Percentiles rank a stretch among this genome's conserved stretches.
Evolutionary conservation across 441 rosid genomes (phyloP).

Genomic region (Bruguiera hainesii): DNA sequence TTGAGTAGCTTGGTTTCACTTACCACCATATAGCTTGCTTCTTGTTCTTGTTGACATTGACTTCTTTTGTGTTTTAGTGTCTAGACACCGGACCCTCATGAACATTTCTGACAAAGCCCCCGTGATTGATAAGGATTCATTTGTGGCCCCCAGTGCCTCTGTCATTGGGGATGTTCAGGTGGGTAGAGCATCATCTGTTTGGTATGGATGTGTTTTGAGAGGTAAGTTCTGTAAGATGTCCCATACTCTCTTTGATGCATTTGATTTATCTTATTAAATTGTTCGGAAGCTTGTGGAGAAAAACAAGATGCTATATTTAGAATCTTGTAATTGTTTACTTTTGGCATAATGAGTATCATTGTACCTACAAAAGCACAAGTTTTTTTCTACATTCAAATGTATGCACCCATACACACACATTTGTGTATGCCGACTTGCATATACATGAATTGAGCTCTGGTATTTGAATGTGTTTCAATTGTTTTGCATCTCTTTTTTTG

Average conservation of each 20-base stretch:
- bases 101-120: slow-evolving; percentile 85
- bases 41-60: neutral
- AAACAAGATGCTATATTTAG: neutral
- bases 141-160: slow-evolving; percentile 92
- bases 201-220: slow-evolving; percentile 96
- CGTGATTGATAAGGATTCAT: slow-evolving; percentile 67
- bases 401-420: too few relatives aligned
- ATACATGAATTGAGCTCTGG: too few relatives aligned
- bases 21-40: too few relatives aligned
- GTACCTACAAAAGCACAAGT: too few relatives aligned
- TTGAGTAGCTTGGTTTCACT: too few relatives aligned
- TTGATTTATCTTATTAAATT: neutral
- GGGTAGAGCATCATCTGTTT: slow-evolving; percentile 82
- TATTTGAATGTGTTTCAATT: too few relatives aligned
- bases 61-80: slow-evolving; percentile 40
- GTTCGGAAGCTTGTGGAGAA: neutral
- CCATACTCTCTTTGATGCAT: neutral
- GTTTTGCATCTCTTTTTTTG: too few relatives aligned
- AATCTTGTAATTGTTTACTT: neutral
- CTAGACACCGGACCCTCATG: slow-evolving; percentile 94
- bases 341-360: too few relatives aligned
- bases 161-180: slow-evolving; percentile 81
- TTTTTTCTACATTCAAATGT: too few relatives aligned
- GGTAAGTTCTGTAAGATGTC: slow-evolving; percentile 37
- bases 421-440: too few relatives aligned